Base-by-base conservation (phyloP, 2,329 filamentous ascomycete genomes). In the Ascochyta clinopodiicola region DNA sequence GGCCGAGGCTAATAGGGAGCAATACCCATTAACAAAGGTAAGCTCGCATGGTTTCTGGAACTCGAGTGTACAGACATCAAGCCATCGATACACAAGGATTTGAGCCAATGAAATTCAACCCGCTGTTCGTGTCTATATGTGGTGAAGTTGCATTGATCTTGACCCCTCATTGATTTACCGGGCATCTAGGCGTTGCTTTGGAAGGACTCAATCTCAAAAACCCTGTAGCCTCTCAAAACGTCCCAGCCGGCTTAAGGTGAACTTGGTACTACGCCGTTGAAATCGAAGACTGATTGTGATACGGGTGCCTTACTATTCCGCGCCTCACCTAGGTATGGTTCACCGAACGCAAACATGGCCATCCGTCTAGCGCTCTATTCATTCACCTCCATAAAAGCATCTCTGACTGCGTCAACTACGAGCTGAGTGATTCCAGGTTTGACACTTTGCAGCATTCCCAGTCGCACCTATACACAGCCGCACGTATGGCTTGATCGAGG, bases 1-100 rank as follows among this genome's bases (percentile, higher is more conserved):
- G 65, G 82, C 82, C 0, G 76, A 81, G 60, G 71, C 77, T 2
- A 84, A 83, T 51, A 78, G 73, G 57, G 69, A 74, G 51, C 75
- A 80, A 51, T 82, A 79, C 57, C 81, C 81, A 0, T 82, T 56
- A 75, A 29, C 8, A 29, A 10, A 29, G 27, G 27, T 10, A 6
- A 29, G 9, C 27, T 29, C 12, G 27, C 27, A 4, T 29, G 12
- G 27, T 10, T 29, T 8, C 3, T 29, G 27, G 8, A 29, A 9
- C 3, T 0, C 4, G 12, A 29, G 9, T 4, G 1, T 29, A 10
- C 4, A 29, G 7, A 10, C 9, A 10, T 29, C 9, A 29, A 29
- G 8, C 27, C 7, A 4, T 10, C 9, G 10, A 10, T 29, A 4
- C 27, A 29, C 4, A 8, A 29, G 2, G 12, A 29, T 8, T 29